Evolutionary conservation across 2,329 filamentous ascomycete genomes (phyloP), one percentile per base, ranked within the genome.

Genomic region (Trematosphaeria pertusa): DNA sequence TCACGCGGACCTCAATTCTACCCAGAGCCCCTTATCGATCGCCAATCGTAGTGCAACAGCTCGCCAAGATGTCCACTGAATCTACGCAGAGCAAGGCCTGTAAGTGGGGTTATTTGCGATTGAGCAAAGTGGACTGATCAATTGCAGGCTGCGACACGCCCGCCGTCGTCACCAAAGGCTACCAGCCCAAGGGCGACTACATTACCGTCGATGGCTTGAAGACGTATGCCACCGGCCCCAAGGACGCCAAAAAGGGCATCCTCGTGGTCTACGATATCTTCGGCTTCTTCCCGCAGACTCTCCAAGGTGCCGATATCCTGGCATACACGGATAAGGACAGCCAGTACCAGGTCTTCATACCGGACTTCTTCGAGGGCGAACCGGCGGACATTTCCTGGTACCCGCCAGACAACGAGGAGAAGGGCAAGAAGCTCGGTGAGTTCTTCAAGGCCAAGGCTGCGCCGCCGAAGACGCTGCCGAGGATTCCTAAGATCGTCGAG

Each of bases 311-410:
- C 53, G 83, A 86, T 57, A 85, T 86, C 60, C 78, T 86, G 32
- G 80, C 83, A 20, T 72, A 75, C 57, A 75, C 78, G 24, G 78
- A 86, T 80, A 87, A 88, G 84, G 73, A 82, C 76, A 70, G 78
- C 49, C 84, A 88, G 65, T 94, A 95, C 78, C 86, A 85, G 59
- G 89, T 96, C 58, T 91, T 92, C 74, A 92, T 97, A 54, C 92
- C 92, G 20, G 92, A 97, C 75, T 93, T 89, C 81, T 96, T 96
- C 77, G 82, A 88, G 50, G 91, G 89, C 69, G 80, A 83, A 56
- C 87, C 89, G 26, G 83, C 79, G 50, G 80, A 82, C 57, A 82
- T 85, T 59, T 75, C 74, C 40, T 84, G 81, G 80, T 84, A 82
- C 66, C 82, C 82, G 0, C 82, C 82, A 12, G 75, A 83, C 64